Conservation (phyloP, 2,329 filamentous ascomycete species). For the Byssothecium circinans region DNA sequence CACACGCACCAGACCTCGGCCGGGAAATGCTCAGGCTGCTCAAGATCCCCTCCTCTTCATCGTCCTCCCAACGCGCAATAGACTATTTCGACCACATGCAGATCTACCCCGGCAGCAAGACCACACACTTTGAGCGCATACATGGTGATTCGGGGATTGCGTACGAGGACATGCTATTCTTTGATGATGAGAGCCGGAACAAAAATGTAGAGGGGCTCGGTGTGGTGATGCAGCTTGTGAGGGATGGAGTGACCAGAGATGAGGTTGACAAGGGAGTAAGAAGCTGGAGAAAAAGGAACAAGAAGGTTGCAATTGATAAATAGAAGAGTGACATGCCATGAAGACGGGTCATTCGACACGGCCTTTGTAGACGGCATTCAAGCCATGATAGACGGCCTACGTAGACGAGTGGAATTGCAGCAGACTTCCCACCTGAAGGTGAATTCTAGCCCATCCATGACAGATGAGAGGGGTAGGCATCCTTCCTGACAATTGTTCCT, state of each 20-base stretch:
- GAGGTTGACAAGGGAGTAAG: slow-evolving; percentile 79
- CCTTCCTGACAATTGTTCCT: too few species aligned
- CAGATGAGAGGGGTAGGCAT: too few species aligned
- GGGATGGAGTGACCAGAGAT: slow-evolving; percentile 73
- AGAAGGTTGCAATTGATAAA: too few species aligned
- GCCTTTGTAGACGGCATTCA: too few species aligned
- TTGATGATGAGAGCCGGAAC: slow-evolving; percentile 89
- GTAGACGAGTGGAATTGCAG: too few species aligned
- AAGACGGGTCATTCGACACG: too few species aligned
- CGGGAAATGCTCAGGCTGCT: slow-evolving; percentile 78
- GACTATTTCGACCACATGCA: slow-evolving; percentile 61
- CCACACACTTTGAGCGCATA: slow-evolving; percentile 78
- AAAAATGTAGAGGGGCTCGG: slow-evolving; percentile 78
- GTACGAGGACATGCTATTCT: slow-evolving; percentile 90
- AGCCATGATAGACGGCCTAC: too few species aligned
- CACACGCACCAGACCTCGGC: slow-evolving; percentile 75
- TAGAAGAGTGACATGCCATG: too few species aligned
- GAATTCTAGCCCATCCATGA: too few species aligned
- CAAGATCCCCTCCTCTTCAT: slow-evolving; percentile 60
- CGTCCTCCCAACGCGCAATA: slow-evolving; percentile 45
- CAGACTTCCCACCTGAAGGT: too few species aligned
- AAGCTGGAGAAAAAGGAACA: slow-evolving; percentile 77
- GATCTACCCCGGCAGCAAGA: slow-evolving; percentile 76
- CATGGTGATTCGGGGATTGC: slow-evolving; percentile 69
- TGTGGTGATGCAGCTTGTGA: slow-evolving; percentile 80